A percentile compares a stretch with the other conserved stretches of the same genome.
Conservation (phyloP, 495 filamentous ascomycete genomes). For the Hyaloscypha finlandica region DNA sequence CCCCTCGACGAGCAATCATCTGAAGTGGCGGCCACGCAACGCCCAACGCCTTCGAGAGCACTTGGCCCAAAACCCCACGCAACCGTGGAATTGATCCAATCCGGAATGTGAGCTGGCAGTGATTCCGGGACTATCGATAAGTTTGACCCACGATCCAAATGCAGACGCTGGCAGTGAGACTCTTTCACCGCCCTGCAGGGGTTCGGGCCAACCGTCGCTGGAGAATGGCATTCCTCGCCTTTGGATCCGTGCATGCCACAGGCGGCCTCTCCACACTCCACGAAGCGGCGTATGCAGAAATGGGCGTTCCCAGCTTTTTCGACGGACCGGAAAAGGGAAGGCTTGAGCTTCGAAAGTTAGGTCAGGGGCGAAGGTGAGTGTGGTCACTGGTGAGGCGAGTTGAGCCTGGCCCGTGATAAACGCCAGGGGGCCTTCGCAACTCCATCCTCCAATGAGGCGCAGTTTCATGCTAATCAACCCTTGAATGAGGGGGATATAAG, state of each 20-base stretch:
- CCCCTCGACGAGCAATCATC: not conserved
- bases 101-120: not conserved
- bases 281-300: not conserved
- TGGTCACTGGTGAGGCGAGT: not conserved
- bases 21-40: not conserved
- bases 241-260: not conserved
- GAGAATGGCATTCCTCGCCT: not conserved
- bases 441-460: slow-evolving; percentile 10
- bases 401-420: not conserved
- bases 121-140: not conserved
- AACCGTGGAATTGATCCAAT: not conserved
- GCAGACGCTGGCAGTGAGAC: not conserved
- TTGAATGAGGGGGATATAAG: not conserved
- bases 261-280: not conserved
- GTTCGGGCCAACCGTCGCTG: not conserved
- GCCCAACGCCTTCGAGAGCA: not conserved
- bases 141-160: not conserved
- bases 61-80: not conserved
- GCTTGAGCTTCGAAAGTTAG: not conserved
- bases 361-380: not conserved
- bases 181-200: not conserved
- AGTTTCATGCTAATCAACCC: slow-evolving; percentile 1
- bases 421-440: not conserved
- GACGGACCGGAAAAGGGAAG: not conserved
- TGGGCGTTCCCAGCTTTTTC: not conserved